Evolutionary conservation across 352 stramenopile species (phyloP).

Genomic region (Phytopythium helicoides): DNA sequence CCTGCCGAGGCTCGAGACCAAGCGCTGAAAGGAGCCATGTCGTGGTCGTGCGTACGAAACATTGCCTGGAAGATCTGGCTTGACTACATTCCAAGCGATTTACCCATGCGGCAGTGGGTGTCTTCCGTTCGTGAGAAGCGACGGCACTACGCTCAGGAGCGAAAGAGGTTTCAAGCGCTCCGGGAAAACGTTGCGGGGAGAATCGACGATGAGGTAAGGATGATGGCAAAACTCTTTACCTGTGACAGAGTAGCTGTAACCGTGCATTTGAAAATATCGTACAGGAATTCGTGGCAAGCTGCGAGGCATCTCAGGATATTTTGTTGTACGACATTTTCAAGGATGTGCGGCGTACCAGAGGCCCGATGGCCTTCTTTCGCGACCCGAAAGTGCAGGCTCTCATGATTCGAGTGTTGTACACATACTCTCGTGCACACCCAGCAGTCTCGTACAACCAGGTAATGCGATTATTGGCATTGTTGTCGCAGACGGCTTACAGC

Average conservation of each 20-base stretch:
- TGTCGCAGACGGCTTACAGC: background rate
- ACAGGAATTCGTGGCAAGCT: conserved; percentile 47
- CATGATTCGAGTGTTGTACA: conserved; percentile 67
- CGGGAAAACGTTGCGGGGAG: background rate
- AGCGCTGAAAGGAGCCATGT: conserved; percentile 57
- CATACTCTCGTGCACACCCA: conserved; percentile 60
- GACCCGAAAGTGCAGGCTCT: conserved; percentile 40
- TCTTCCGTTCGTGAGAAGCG: conserved; percentile 31
- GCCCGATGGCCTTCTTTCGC: conserved; percentile 62
- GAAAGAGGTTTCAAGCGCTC: conserved; percentile 12
- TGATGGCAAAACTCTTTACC: too few species aligned
- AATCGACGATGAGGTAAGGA: conserved; percentile 1
- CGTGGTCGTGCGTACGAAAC: conserved; percentile 73
- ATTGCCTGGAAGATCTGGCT: conserved; percentile 76
- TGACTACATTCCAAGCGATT: conserved; percentile 39
- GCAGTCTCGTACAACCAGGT: conserved; percentile 77
- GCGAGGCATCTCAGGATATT: conserved; percentile 47
- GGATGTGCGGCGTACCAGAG: conserved; percentile 62
- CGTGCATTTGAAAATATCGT: background rate
- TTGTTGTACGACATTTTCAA: conserved; percentile 72
- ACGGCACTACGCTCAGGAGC: conserved; percentile 35
- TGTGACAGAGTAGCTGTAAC: background rate
- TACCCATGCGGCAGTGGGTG: conserved; percentile 50
- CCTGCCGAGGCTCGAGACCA: conserved; percentile 46
- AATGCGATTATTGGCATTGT: background rate